Percentiles rank a stretch among this genome's conserved stretches.
Evolutionary conservation across 768 basidiomycete genomes (phyloP).

Genomic region (Mycena amicta): DNA sequence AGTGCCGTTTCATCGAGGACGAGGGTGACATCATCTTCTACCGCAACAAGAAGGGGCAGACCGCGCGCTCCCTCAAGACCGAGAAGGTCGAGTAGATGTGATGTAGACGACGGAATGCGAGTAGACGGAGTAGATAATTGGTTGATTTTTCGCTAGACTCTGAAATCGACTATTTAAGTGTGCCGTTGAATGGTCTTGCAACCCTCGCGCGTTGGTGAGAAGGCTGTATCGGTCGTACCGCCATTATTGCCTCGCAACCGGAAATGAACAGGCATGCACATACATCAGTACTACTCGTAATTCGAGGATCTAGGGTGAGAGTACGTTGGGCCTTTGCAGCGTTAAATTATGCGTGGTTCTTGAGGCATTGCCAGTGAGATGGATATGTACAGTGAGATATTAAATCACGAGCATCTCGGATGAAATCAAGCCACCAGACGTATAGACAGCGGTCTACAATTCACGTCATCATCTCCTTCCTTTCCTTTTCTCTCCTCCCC

Average conservation of each 20-base stretch:
- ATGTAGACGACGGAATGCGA: not conserved
- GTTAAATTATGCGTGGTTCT: no score
- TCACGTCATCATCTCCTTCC: not conserved
- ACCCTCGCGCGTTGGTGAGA: not conserved
- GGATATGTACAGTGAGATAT: no score
- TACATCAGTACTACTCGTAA: not conserved
- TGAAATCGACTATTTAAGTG: not conserved
- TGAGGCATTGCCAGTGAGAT: no score
- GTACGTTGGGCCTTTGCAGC: not conserved
- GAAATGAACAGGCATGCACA: no score
- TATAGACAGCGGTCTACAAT: no score
- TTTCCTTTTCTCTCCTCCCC: not conserved
- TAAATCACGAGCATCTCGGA: no score
- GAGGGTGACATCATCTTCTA: conserved; percentile 60
- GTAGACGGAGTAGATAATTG: not conserved
- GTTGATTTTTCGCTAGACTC: conserved; percentile 1
- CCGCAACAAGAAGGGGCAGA: conserved; percentile 50
- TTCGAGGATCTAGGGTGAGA: not conserved
- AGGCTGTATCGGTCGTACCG: not conserved
- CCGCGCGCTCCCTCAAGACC: conserved; percentile 21
- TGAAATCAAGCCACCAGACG: no score
- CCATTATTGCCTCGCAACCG: not conserved
- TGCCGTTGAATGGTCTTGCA: not conserved
- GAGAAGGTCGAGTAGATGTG: conserved; percentile 3
- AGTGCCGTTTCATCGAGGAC: conserved; percentile 60